Evolutionary conservation across 2,329 filamentous ascomycete species (phyloP).

Genomic region (Fusarium cicatricum): DNA sequence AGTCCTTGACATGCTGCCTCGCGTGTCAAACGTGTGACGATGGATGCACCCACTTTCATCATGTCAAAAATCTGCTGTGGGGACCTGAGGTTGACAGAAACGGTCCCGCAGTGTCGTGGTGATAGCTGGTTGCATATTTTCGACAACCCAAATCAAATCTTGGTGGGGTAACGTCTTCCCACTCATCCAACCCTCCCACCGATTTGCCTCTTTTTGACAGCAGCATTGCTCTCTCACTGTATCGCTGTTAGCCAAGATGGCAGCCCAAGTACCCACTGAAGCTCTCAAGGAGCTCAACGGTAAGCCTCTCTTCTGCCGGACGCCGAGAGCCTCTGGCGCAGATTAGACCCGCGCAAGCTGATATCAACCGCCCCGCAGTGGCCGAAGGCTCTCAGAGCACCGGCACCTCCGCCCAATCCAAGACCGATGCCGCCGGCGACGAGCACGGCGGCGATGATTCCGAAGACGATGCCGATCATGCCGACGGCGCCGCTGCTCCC

Average conservation of each 20-base stretch:
- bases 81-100: slow-evolving; percentile 17
- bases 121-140: slow-evolving; percentile 19
- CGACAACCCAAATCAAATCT: slow-evolving; percentile 21
- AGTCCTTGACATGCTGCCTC: slow-evolving; percentile 2
- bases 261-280: slow-evolving; percentile 53
- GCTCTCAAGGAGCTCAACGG: slow-evolving; percentile 56
- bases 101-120: background rate
- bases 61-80: slow-evolving; percentile 40
- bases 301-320: slow-evolving; percentile 30
- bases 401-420: slow-evolving; percentile 51
- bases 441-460: slow-evolving; percentile 61
- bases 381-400: slow-evolving; percentile 51
- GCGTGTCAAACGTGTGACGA: slow-evolving; percentile 14
- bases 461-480: slow-evolving; percentile 59
- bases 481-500: slow-evolving; percentile 47
- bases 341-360: slow-evolving; percentile 5
- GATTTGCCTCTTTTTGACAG: slow-evolving; percentile 34
- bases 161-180: slow-evolving; percentile 39
- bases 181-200: slow-evolving; percentile 31
- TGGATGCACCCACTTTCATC: slow-evolving; percentile 30
- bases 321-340: slow-evolving; percentile 1
- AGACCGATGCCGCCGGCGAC: slow-evolving; percentile 50
- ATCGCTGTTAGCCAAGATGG: slow-evolving; percentile 48
- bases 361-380: slow-evolving; percentile 44
- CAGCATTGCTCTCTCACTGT: slow-evolving; percentile 22